Evolutionary conservation across 2,329 filamentous ascomycete genomes (phyloP), one percentile per base, ranked within the genome.

Genomic region (Xylaria sp.): DNA sequence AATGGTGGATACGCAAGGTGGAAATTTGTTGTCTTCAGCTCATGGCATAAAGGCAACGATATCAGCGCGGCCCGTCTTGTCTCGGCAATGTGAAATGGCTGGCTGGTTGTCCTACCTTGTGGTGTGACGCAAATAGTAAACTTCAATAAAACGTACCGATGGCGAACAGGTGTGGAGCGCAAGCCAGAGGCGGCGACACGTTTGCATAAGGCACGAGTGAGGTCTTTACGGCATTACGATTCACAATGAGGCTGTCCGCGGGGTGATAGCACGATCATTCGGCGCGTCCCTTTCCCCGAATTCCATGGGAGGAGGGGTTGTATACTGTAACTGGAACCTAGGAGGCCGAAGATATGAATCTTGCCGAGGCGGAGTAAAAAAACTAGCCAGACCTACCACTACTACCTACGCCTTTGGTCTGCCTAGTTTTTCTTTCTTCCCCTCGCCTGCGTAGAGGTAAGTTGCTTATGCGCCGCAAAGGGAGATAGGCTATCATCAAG

Each of bases 21-120:
- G n/a, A n/a, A 54, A 60, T 5, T 47, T 47, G 42, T 54, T 55
- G 17, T 28, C 50, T 38, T 55, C 57, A 60, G 57, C 57, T 60
- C 51, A 35, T 33, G 25, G 55, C 45, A 11, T 55, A 43, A 35
- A 23, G 25, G 55, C 45, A 11, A 58, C 38, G 37, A n/a, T 35
- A 35, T 50, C 51, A 15, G 46, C 42, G 35, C 25, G 6, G 33
- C 40, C 40, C 37, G 38, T 9, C 31, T 21, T 21, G 31, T 47
- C 40, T 54, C 53, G 54, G 49, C 60, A 56, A 56, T 52, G 45
- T 56, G 47, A 42, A 54, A 19, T 37, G 25, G 53, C 14, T 42
- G 45, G 50, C 45, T 37, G 25, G 53, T 15, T 42, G 45, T 55
- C 45, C 25, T 58, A 25, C 42, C 38, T 53, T 50, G 28, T 33